A percentile compares a stretch with the other conserved stretches of the same genome.
These are phyloP conservation scores for Aspergillus transmontanensis DNA, from an alignment of 2,329 filamentous ascomycete species.

Conservation along the genomic window DNA sequence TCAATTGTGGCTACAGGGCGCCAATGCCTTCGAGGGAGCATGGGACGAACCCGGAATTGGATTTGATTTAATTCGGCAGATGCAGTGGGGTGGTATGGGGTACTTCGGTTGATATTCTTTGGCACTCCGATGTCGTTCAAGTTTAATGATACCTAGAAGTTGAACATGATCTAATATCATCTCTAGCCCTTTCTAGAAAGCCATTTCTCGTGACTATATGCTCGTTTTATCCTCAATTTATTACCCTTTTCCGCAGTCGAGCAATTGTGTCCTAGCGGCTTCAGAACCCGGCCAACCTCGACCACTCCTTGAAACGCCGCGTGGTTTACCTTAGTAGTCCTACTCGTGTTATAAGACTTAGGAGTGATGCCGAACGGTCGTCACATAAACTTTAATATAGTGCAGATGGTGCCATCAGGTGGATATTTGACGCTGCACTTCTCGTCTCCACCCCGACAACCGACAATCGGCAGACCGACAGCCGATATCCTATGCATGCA, in stretches of 20 bases:
- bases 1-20: neutral
- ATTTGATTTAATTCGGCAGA: neutral
- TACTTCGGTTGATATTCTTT: neutral
- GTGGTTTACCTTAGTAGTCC: neutral
- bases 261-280: neutral
- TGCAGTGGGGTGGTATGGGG: neutral
- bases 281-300: rapidly evolving
- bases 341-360: neutral
- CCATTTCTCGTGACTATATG: neutral
- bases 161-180: neutral
- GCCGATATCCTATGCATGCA: neutral
- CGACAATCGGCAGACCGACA: neutral
- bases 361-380: neutral
- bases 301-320: neutral
- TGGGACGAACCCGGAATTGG: neutral
- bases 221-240: neutral
- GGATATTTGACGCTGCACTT: neutral
- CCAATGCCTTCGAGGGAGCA: neutral
- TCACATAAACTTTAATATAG: neutral
- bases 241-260: neutral
- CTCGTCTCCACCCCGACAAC: neutral
- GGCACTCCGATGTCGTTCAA: rapidly evolving
- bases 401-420: neutral
- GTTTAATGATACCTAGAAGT: neutral
- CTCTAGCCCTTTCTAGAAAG: neutral